phyloP scores from a whole-genome alignment of 1,139 yeast species.

The Blastobotrys ciferrii region DNA sequence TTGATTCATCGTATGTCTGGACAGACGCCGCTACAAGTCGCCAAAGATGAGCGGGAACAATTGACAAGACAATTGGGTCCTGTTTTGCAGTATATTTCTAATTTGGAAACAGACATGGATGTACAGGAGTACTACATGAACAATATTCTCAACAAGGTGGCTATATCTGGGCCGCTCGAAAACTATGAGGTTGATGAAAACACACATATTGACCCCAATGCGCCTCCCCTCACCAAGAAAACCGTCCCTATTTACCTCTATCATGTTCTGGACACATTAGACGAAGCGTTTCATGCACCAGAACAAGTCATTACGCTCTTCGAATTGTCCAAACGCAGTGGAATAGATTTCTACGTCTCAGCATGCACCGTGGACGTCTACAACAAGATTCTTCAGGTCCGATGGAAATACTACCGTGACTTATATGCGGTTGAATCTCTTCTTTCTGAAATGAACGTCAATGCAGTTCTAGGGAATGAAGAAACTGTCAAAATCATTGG shows the following conservation, averaged over 20 bases:
- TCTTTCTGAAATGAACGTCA: slow-evolving; percentile 43
- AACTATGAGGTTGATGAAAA: slow-evolving; percentile 5
- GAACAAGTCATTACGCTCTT: slow-evolving; percentile 42
- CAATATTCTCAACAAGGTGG: slow-evolving; percentile 22
- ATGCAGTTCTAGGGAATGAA: slow-evolving; percentile 42
- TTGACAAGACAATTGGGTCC: slow-evolving; percentile 17
- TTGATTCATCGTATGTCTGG: not conserved
- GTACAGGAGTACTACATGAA: slow-evolving; percentile 28
- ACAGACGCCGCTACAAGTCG: slow-evolving; percentile 13
- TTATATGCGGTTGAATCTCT: slow-evolving; percentile 37
- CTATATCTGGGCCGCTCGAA: not conserved
- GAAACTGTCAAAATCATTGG: slow-evolving; percentile 38
- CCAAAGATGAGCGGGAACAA: not conserved
- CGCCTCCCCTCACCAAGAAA: slow-evolving; percentile 21
- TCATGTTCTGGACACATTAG: slow-evolving; percentile 31
- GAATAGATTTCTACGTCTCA: slow-evolving; percentile 40
- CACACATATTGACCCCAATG: slow-evolving; percentile 13
- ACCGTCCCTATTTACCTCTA: slow-evolving; percentile 23
- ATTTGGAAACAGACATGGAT: slow-evolving; percentile 30
- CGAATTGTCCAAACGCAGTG: slow-evolving; percentile 38
- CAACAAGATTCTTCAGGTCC: slow-evolving; percentile 39
- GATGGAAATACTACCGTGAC: slow-evolving; percentile 44
- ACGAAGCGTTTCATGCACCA: slow-evolving; percentile 37
- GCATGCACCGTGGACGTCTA: slow-evolving; percentile 44
- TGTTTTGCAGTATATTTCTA: slow-evolving; percentile 29